Conservation (phyloP, 805 yeast species). For the Spathaspora passalidarum region DNA sequence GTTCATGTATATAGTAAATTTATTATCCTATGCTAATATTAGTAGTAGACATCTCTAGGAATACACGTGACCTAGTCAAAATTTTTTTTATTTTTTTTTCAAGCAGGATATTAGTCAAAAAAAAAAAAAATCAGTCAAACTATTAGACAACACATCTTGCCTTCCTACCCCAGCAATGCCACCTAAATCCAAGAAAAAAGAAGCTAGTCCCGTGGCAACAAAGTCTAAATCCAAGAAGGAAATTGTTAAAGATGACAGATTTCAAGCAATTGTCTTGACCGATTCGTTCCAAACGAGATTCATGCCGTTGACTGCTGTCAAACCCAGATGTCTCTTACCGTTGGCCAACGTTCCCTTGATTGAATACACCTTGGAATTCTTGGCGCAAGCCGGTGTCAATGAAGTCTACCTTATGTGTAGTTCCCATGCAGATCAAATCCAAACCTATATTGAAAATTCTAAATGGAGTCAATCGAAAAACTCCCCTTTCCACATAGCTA, state of each 20-base stretch:
- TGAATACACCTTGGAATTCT: constrained; percentile 91
- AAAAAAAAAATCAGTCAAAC: neutral
- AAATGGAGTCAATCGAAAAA: constrained; percentile 58
- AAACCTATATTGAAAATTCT: constrained; percentile 70
- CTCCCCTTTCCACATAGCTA: constrained; percentile 78
- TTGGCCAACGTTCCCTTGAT: constrained; percentile 90
- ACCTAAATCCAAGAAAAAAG: constrained; percentile 7
- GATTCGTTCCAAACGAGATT: constrained; percentile 92
- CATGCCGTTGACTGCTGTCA: constrained; percentile 83
- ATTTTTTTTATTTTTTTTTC: no score
- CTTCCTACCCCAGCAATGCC: constrained; percentile 6
- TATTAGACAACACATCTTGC: neutral
- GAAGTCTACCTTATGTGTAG: constrained; percentile 91
- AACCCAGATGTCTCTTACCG: constrained; percentile 89
- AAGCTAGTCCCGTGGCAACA: constrained; percentile 24
- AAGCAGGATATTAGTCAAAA: no score
- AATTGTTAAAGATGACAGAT: constrained; percentile 62
- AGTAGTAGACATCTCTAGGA: neutral
- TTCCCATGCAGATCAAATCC: constrained; percentile 85
- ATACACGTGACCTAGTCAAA: neutral
- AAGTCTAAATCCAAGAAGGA: constrained; percentile 54
- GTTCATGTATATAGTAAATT: neutral
- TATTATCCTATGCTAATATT: no score
- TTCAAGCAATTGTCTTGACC: constrained; percentile 92
- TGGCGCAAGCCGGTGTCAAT: constrained; percentile 84